Base-by-base conservation (phyloP, 306 rosid genomes). In the Gynostemma pentaphyllum region DNA sequence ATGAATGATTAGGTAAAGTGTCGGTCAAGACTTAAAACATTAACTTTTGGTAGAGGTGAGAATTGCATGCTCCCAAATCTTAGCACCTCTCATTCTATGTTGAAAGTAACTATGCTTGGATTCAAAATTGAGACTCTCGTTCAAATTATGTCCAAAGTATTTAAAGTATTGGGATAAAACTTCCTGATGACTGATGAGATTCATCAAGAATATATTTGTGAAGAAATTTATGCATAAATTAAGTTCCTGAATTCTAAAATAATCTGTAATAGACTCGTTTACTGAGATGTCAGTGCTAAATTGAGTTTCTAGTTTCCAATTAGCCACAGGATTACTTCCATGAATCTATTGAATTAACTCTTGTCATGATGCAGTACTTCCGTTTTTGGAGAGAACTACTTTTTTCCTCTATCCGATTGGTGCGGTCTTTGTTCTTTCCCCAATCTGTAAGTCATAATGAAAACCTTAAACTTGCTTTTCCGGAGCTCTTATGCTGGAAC, bases 371-470 rank as follows among this genome's bases (percentile, higher is more conserved):
- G 86, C 84, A 94, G 99, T 94, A 46, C 81, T 94, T 50, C 99
- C 99, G 50, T 94, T 94, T 74, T 78, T 94, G 74, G 97, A 94
- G 85, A 88, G 86, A 78, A 94, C 97, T 48, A 86, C 99, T 37
- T 84, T 94, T 70, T 94, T 94, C 68, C 85, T 94, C 56, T 94
- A 86, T 67, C 99, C 99, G 54, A 94, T 94, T 47, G 95, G 99
- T 23, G 75, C 78, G 51, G 90, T 86, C 61, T 81, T 94, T 62
- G 86, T 88, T 76, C 94, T 94, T 49, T 86, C 99, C 70, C 97
- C 99, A 9, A 86, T 94, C 70, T 84, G 99, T 94, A 86, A 94
- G 99, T 80, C 74, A 64, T 65, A 62, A 72, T 32, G 30, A 18
- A 68, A 72, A 57, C 45, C 59, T 22, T 16, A 41, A 42, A 62